Percentiles rank a stretch among this genome's conserved stretches.
These are phyloP conservation scores for Heterobasidion occidentale DNA, from an alignment of 1,284 basidiomycete genomes.

Conservation along the genomic window DNA sequence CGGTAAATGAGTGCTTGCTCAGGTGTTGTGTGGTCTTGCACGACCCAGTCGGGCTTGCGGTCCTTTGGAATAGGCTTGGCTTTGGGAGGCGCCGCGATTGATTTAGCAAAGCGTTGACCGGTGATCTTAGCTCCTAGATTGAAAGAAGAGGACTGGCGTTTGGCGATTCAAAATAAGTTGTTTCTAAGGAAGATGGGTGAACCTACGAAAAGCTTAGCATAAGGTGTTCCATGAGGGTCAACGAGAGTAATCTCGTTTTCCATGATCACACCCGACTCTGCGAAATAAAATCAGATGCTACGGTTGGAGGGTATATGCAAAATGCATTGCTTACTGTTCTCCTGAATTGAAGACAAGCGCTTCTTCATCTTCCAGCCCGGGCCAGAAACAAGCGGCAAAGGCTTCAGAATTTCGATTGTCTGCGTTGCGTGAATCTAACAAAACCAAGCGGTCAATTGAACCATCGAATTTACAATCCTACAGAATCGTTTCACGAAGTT, in stretches of 20 bases:
- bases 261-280: conserved; percentile 72
- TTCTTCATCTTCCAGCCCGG: conserved; percentile 58
- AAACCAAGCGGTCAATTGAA: not conserved
- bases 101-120: conserved; percentile 60
- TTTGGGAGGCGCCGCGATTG: conserved; percentile 59
- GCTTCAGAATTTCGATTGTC: conserved; percentile 65
- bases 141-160: conserved; percentile 56
- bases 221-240: conserved; percentile 52
- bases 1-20: conserved; percentile 77
- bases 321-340: conserved; percentile 57
- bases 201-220: conserved; percentile 67
- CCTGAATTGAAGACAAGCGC: conserved; percentile 56
- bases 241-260: conserved; percentile 58
- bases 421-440: conserved; percentile 65
- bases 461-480: no score
- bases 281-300: not conserved
- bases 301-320: not conserved
- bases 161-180: not conserved
- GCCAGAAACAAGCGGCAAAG: conserved; percentile 58
- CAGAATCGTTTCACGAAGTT: no score
- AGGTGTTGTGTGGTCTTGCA: conserved; percentile 60
- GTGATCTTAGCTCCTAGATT: conserved; percentile 69
- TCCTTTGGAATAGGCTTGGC: conserved; percentile 62
- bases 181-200: not conserved
- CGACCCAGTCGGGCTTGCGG: conserved; percentile 60